Conservation (phyloP, 805 yeast genomes). For the Diddensiella transvaalensis region DNA sequence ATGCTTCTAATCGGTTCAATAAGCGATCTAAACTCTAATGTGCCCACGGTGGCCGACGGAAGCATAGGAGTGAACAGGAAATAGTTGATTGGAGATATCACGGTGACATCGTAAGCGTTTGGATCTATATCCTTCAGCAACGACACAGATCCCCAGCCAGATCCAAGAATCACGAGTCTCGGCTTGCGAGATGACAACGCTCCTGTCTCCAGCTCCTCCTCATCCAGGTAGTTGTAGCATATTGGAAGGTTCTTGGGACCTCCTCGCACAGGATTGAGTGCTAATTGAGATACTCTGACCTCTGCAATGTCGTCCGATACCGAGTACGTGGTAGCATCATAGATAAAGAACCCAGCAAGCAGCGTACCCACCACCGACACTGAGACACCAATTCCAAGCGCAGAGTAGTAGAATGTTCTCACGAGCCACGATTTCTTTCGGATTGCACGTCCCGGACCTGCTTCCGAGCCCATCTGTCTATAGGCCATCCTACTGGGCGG, state of each 20-base stretch:
- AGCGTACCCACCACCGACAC: slow-evolving; percentile 16
- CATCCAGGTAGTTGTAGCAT: slow-evolving; percentile 54
- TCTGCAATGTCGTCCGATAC: slow-evolving; percentile 33
- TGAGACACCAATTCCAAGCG: slow-evolving; percentile 19
- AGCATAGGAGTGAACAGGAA: slow-evolving; percentile 67
- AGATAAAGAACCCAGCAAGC: slow-evolving; percentile 52
- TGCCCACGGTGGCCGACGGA: slow-evolving; percentile 69
- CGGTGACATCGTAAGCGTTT: slow-evolving; percentile 60
- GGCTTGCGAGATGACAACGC: slow-evolving; percentile 39
- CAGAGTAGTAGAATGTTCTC: slow-evolving; percentile 15
- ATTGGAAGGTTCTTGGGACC: slow-evolving; percentile 73
- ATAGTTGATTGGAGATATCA: slow-evolving; percentile 65
- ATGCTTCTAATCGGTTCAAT: slow-evolving; percentile 62
- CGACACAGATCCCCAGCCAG: slow-evolving; percentile 72
- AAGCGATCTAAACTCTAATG: slow-evolving; percentile 59
- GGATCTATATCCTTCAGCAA: slow-evolving; percentile 49
- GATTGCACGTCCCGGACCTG: not conserved
- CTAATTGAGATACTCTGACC: slow-evolving; percentile 49
- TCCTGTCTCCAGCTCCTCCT: slow-evolving; percentile 36
- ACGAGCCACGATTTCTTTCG: slow-evolving; percentile 3
- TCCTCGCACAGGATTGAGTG: slow-evolving; percentile 54
- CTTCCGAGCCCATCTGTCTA: too few species aligned
- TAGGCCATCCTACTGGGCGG: too few species aligned
- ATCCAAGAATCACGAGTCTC: slow-evolving; percentile 57
- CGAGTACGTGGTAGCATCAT: slow-evolving; percentile 62